Evolutionary conservation across 2,329 filamentous ascomycete genomes (phyloP), one percentile per base, ranked within the genome.

Genomic region (Leptographium lundbergii): DNA sequence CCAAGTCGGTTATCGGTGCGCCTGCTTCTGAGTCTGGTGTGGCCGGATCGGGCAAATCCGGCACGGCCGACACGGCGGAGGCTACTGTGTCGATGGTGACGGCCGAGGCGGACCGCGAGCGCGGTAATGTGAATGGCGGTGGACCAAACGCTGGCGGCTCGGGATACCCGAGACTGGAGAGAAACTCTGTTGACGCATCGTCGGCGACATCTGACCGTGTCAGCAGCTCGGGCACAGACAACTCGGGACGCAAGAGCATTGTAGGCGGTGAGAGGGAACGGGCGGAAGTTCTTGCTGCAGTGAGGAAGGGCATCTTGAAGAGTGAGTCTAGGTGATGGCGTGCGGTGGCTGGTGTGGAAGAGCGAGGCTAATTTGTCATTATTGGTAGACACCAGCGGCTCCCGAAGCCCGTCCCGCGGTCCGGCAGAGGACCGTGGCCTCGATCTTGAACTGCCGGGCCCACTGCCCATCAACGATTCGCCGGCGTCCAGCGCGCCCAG

Each of bases 231-330:
- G 77, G 78, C 10, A 84, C 81, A 0, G 82, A 86, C 32, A 81
- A 77, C 57, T 82, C 86, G 25, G 75, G 76, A 17, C 83, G 91
- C 64, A 92, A 89, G 77, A 97, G 91, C 74, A 95, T 96, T 66
- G 80, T 96, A 54, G 92, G 91, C 47, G 88, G 90, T 32, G 94
- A 97, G 64, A 87, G 79, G 67, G 94, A 97, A 68, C 85, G 92
- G 63, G 90, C 91, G 1, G 92, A 97, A 69, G 88, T 96, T 19
- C 80, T 97, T 51, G 90, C 91, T 24, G 89, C 91, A 7, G 90
- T 97, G 54, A 90, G 90, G 68, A 96, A 96, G 74, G 94, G 94
- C 55, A 99, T 99, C 56, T 73, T 99, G 59, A 99, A 99, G 75
- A 88, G 91, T 88, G 80, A 71, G 82, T 72, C 5, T 39, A 10